These are phyloP conservation scores for Trametes polyzona DNA, from an alignment of 1,284 basidiomycete genomes.

Conservation along the genomic window DNA sequence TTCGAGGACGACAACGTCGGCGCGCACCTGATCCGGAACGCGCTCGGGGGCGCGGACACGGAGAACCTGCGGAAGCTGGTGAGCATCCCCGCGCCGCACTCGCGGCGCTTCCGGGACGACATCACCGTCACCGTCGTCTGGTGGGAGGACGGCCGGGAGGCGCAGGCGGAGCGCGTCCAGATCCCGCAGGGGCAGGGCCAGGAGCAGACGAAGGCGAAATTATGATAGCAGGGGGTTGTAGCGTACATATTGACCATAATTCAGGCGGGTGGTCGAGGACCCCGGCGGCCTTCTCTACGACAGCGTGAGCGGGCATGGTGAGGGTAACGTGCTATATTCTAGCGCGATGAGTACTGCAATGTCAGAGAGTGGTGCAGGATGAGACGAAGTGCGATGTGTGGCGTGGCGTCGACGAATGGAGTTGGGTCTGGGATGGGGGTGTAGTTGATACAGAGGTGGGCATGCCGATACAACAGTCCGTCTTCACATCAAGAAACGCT, in stretches of 20 bases:
- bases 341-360: no score
- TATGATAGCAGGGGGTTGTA: conserved; percentile 32
- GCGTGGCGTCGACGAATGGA: background rate
- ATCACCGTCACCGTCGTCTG: conserved; percentile 89
- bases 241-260: conserved; percentile 23
- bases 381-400: background rate
- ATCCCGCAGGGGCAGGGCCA: conserved; percentile 9
- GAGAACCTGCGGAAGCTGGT: conserved; percentile 69
- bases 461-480: conserved; percentile 22
- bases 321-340: background rate
- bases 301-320: background rate
- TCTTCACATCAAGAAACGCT: conserved; percentile 31
- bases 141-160: conserved; percentile 70
- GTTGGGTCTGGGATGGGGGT: background rate
- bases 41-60: conserved; percentile 86
- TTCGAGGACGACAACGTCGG: conserved; percentile 89
- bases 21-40: conserved; percentile 93
- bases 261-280: conserved; percentile 7
- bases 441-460: conserved; percentile 5
- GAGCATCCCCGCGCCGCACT: conserved; percentile 85
- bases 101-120: conserved; percentile 85
- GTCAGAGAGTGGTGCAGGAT: conserved; percentile 6
- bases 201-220: conserved; percentile 42
- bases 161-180: conserved; percentile 24
- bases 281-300: background rate